Base-by-base conservation (phyloP, 2,329 filamentous ascomycete species). In the Lachnellula arida region DNA sequence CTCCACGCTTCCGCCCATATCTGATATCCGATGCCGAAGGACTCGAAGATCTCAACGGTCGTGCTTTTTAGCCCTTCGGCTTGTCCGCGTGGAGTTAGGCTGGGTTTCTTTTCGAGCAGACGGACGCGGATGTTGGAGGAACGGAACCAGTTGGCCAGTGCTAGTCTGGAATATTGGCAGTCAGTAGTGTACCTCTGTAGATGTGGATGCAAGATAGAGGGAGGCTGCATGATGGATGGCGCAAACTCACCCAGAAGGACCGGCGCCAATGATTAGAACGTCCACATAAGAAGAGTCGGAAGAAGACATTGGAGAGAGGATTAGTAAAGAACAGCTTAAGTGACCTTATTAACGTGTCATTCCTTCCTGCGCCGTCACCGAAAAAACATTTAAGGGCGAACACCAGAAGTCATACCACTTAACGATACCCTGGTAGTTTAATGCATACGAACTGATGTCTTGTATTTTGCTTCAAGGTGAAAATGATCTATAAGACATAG, bases 21-120 rank as follows among this genome's bases (percentile, higher is more conserved):
- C n/a, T 46, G 22, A n/a, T 52, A 23, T 9, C 39, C 40, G 46
- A 52, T 44, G 15, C 49, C 49, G 34, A 46, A 17, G 23, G 49
- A 52, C 15, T 52, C 49, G 22, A 52, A 52, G 3, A 47, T 47
- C 40, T 52, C 49, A 28, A 52, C 39, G n/a, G 49, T 52, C 15
- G 23, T 43, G 22, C 48, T 39, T 42, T 50, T 39, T 8, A 50
- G 17, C 15, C 48, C 35, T 37, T 50, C 48, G 17, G 48, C 48
- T 42, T 50, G 48, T 17, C 48, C 37, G 3, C 32, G 32, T 39
- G 11, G 23, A 12, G 32, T 37, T 22, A 50, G 35, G 23, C 23
- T 11, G 14, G 37, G 14, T 40, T 40, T 40, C 2, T 17, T 40
- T 40, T 40, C 14, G 14, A 50, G 48, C 5, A 50, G 34, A 9